Evolutionary conservation across 208 protist genomes (phyloP).

Genomic region (Wallacemonas collosoma): DNA sequence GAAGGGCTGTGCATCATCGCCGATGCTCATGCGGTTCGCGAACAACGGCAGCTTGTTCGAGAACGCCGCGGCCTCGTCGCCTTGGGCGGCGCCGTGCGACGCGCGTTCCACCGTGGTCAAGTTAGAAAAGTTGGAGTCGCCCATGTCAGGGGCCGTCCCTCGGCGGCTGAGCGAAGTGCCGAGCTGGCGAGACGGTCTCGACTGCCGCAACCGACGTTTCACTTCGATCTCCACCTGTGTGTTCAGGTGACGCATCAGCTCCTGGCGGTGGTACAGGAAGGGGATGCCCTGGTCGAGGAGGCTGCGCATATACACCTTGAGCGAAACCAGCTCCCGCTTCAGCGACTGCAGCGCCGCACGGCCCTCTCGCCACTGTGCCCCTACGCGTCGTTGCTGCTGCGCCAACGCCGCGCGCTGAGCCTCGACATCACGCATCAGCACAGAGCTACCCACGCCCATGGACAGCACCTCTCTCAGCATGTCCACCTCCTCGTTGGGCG

Average conservation of each 20-base stretch:
- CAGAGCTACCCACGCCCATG: constrained; percentile 69
- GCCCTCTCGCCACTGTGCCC: constrained; percentile 23
- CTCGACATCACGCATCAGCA: constrained; percentile 58
- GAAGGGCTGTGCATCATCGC: not conserved
- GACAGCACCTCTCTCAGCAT: constrained; percentile 74
- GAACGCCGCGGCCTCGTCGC: not conserved
- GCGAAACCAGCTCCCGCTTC: constrained; percentile 31
- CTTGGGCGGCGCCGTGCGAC: not conserved
- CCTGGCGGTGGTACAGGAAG: constrained; percentile 40
- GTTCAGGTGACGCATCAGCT: constrained; percentile 30
- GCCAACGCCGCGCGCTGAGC: constrained; percentile 35
- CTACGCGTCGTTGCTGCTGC: constrained; percentile 22
- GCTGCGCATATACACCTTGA: constrained; percentile 40
- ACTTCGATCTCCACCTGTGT: constrained; percentile 31
- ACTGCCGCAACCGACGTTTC: constrained; percentile 15
- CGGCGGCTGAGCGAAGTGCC: not conserved
- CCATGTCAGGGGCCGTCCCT: not conserved
- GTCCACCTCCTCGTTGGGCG: constrained; percentile 60
- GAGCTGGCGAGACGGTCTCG: not conserved
- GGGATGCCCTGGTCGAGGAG: constrained; percentile 34
- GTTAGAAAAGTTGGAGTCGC: not conserved
- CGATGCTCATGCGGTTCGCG: not conserved
- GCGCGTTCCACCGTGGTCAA: not conserved
- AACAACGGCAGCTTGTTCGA: not conserved
- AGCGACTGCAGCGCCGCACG: constrained; percentile 28